A percentile compares a stretch with the other conserved stretches of the same genome.
Evolutionary conservation across 495 filamentous ascomycete species (phyloP).

Genomic region (Aspergillus steynii): DNA sequence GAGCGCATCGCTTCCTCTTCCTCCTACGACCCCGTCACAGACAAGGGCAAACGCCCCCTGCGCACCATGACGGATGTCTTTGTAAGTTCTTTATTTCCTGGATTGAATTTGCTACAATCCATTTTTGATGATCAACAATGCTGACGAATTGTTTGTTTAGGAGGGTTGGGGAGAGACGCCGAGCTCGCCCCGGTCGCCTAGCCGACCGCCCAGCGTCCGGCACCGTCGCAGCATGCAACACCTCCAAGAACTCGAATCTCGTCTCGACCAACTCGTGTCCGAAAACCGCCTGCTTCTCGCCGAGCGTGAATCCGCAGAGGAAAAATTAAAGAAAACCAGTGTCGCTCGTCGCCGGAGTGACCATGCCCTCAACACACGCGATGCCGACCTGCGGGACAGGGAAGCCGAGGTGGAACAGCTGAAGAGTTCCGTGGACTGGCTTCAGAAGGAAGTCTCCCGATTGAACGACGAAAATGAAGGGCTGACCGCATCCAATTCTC

Average conservation of each 20-base stretch:
- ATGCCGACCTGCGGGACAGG: constrained; percentile 55
- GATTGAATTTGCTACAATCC: too few relatives aligned
- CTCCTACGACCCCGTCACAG: constrained; percentile 72
- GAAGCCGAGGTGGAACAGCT: constrained; percentile 82
- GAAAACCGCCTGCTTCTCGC: constrained; percentile 79
- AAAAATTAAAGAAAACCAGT: constrained; percentile 57
- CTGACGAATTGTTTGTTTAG: constrained; percentile 45
- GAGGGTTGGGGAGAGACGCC: constrained; percentile 94
- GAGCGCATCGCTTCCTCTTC: constrained; percentile 57
- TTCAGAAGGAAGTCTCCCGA: constrained; percentile 74
- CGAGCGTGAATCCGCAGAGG: constrained; percentile 68
- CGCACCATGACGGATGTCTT: constrained; percentile 91
- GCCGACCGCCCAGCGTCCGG: constrained; percentile 92
- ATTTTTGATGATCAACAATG: not conserved
- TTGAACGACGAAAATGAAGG: constrained; percentile 73
- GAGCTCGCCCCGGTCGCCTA: constrained; percentile 88
- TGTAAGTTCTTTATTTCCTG: constrained; percentile 60
- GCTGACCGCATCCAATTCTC: constrained; percentile 67
- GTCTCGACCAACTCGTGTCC: constrained; percentile 74
- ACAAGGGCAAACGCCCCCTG: constrained; percentile 81
- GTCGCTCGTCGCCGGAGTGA: constrained; percentile 52
- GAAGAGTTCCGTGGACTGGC: constrained; percentile 69
- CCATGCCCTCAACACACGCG: constrained; percentile 56
- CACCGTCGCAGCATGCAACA: constrained; percentile 96
- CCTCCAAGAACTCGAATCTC: constrained; percentile 71